These are phyloP conservation scores for Candida dubliniensis DNA, from an alignment of 1,139 yeast species.

Conservation along the genomic window DNA sequence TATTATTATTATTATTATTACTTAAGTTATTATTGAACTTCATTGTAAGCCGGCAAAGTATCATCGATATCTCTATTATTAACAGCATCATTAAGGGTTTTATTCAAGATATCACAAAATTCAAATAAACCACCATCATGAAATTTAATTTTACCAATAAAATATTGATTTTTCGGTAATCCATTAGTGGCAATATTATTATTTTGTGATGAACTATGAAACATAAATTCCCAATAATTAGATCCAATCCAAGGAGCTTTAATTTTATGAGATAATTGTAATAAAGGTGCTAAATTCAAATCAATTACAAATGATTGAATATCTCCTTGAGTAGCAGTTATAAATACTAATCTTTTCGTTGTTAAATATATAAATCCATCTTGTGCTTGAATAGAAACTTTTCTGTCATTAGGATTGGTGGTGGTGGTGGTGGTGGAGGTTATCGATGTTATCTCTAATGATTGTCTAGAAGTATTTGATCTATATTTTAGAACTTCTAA, in stretches of 20 bases:
- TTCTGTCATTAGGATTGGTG: not conserved
- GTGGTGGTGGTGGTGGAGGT: constrained; percentile 7
- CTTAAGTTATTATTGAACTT: constrained; percentile 2
- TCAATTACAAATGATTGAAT: constrained; percentile 36
- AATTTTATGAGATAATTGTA: constrained; percentile 38
- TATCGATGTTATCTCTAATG: constrained; percentile 20
- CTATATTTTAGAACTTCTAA: constrained; percentile 21
- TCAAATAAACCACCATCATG: constrained; percentile 51
- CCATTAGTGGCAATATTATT: constrained; percentile 41
- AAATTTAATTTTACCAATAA: constrained; percentile 39
- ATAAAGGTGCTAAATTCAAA: constrained; percentile 19
- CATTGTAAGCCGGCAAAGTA: constrained; percentile 42
- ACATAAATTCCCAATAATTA: constrained; percentile 48
- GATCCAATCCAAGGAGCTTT: constrained; percentile 59
- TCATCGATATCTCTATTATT: constrained; percentile 44
- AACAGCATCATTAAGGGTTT: constrained; percentile 30
- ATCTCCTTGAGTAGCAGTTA: constrained; percentile 43
- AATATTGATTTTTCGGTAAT: constrained; percentile 40
- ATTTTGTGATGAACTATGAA: constrained; percentile 32
- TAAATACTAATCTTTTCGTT: constrained; percentile 33
- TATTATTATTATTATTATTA: constrained; percentile 1
- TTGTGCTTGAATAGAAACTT: constrained; percentile 26
- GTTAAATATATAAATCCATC: constrained; percentile 42
- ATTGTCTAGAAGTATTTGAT: constrained; percentile 26
- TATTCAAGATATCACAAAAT: constrained; percentile 31